A percentile compares a stretch with the other conserved stretches of the same genome.
These are phyloP conservation scores for Lipomyces sp. DNA, from an alignment of 805 yeast species.

Conservation along the genomic window DNA sequence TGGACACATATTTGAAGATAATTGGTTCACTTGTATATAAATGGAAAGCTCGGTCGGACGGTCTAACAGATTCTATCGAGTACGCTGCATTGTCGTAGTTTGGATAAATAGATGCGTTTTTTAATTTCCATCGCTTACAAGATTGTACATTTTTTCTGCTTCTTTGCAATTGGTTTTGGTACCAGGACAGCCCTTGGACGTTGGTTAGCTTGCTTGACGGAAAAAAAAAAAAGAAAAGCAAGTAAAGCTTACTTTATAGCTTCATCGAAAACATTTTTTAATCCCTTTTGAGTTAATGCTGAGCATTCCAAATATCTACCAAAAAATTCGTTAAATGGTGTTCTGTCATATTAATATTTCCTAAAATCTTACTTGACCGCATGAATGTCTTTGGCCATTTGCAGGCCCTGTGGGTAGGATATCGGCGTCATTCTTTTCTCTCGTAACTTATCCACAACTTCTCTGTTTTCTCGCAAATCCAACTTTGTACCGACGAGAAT, in stretches of 20 bases:
- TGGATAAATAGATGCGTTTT: not conserved
- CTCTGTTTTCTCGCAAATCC: slow-evolving; percentile 82
- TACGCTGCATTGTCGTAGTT: not conserved
- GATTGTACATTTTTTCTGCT: slow-evolving; percentile 56
- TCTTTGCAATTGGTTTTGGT: slow-evolving; percentile 46
- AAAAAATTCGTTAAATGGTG: not conserved
- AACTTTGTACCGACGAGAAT: slow-evolving; percentile 86
- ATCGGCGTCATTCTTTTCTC: slow-evolving; percentile 69
- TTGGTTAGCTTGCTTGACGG: slow-evolving; percentile 41
- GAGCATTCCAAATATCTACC: slow-evolving; percentile 69
- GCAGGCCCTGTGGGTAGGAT: slow-evolving; percentile 62
- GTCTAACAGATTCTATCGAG: not conserved
- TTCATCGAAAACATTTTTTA: slow-evolving; percentile 79
- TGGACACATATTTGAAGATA: not conserved
- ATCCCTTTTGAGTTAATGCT: slow-evolving; percentile 86
- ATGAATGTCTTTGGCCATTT: slow-evolving; percentile 70
- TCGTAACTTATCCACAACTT: slow-evolving; percentile 64
- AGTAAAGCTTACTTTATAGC: slow-evolving; percentile 68
- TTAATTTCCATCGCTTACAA: slow-evolving; percentile 37
- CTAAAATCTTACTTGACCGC: slow-evolving; percentile 61
- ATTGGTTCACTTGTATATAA: not conserved
- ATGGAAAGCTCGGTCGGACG: not conserved
- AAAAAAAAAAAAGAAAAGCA: too few relatives aligned
- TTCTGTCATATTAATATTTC: not conserved
- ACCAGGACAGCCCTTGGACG: slow-evolving; percentile 34